phyloP scores from a whole-genome alignment of 2,329 filamentous ascomycete species.

The Fusarium buharicum region DNA sequence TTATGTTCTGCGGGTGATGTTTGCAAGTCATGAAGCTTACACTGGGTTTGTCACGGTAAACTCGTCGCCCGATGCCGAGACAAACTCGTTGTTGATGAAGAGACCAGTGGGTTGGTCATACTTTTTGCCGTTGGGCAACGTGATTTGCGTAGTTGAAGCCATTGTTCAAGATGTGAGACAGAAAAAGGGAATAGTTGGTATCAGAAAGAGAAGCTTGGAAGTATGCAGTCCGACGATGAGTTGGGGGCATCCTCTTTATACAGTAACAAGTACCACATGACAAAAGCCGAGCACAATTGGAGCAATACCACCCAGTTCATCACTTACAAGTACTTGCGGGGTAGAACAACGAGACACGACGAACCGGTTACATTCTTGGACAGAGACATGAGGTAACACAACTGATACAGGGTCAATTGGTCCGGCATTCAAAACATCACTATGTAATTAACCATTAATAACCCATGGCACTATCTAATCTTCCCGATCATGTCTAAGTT shows the following conservation, averaged over 20 bases:
- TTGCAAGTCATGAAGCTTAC: slow-evolving; percentile 4
- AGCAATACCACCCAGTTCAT: neutral
- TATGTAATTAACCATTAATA: neutral
- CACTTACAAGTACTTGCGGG: slow-evolving; percentile 5
- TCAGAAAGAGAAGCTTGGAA: neutral
- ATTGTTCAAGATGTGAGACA: slow-evolving; percentile 3
- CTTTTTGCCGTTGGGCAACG: slow-evolving; percentile 44
- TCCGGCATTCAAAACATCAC: neutral
- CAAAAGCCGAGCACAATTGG: too few species aligned
- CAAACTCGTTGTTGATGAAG: slow-evolving; percentile 46
- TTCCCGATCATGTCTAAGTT: slow-evolving; percentile 12
- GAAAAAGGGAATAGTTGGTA: neutral
- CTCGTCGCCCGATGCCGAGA: slow-evolving; percentile 38
- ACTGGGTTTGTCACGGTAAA: slow-evolving; percentile 38
- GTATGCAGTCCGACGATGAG: neutral
- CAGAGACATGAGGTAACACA: neutral
- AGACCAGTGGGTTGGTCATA: slow-evolving; percentile 53
- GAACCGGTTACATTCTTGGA: neutral
- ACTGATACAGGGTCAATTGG: slow-evolving; percentile 5
- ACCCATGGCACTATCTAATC: neutral
- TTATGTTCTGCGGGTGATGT: too few species aligned
- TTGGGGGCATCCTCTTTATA: slow-evolving; percentile 22
- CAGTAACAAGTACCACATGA: neutral
- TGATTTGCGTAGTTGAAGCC: slow-evolving; percentile 33
- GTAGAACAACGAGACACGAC: slow-evolving; percentile 1